Evolutionary conservation across 2,329 filamentous ascomycete species (phyloP).

Genomic region (Penicillium sp.): DNA sequence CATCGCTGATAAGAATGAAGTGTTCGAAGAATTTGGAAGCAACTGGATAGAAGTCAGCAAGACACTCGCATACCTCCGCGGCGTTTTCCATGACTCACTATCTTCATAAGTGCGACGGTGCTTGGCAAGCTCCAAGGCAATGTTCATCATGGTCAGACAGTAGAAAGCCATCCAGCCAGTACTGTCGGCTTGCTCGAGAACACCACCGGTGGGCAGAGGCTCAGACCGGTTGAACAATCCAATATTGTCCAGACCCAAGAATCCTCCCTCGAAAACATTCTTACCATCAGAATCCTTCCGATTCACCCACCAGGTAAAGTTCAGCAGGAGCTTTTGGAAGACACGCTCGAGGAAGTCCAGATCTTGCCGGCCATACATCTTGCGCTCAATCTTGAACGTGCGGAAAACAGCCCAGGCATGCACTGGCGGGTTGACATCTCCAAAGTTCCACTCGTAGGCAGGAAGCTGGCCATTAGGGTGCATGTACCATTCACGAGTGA

Average conservation of each 20-base stretch:
- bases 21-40: slow-evolving; percentile 99
- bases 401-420: slow-evolving; percentile 96
- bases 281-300: slow-evolving; percentile 93
- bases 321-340: slow-evolving; percentile 92
- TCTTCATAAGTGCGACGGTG: slow-evolving; percentile 95
- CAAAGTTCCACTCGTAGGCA: slow-evolving; percentile 96
- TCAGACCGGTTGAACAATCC: slow-evolving; percentile 97
- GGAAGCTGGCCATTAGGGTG: slow-evolving; percentile 95
- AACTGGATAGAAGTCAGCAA: slow-evolving; percentile 50
- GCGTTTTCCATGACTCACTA: slow-evolving; percentile 38
- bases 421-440: slow-evolving; percentile 93
- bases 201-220: slow-evolving; percentile 87
- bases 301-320: slow-evolving; percentile 99
- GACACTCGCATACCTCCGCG: neutral
- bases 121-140: slow-evolving; percentile 91
- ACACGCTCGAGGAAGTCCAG: slow-evolving; percentile 94
- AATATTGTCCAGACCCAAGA: slow-evolving; percentile 94
- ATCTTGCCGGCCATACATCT: slow-evolving; percentile 93
- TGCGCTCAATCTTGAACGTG: slow-evolving; percentile 97
- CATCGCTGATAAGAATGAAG: slow-evolving; percentile 96
- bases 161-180: slow-evolving; percentile 99
- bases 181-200: slow-evolving; percentile 93
- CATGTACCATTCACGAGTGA: slow-evolving; percentile 98
- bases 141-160: slow-evolving; percentile 95
- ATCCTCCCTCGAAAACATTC: slow-evolving; percentile 96